These are phyloP conservation scores for Neurospora discreta DNA, from an alignment of 495 filamentous ascomycete genomes.

Conservation along the genomic window DNA sequence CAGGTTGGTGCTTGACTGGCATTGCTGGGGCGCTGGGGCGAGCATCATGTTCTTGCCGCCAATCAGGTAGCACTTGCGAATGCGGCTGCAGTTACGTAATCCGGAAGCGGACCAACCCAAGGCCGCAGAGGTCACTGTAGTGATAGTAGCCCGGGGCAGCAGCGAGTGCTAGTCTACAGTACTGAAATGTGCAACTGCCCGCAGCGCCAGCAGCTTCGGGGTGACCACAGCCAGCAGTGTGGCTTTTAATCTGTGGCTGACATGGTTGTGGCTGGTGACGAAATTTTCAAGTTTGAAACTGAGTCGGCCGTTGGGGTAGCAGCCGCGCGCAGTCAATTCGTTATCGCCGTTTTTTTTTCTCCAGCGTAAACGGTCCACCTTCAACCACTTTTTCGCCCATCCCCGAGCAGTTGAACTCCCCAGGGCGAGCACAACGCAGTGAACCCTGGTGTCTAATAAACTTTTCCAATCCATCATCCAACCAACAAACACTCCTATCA, in stretches of 20 bases:
- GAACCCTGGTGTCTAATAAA: constrained; percentile 18
- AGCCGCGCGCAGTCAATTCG: neutral
- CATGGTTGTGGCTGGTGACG: neutral
- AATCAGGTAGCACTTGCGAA: neutral
- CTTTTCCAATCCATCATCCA: neutral
- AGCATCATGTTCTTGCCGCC: constrained; percentile 6
- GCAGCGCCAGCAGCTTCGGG: neutral
- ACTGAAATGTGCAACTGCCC: neutral
- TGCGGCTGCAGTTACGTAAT: constrained; percentile 17
- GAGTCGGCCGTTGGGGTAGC: neutral
- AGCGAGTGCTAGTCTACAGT: too few species aligned
- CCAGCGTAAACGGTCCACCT: neutral
- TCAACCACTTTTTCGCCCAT: constrained; percentile 1
- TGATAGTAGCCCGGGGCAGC: neutral
- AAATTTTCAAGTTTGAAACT: neutral
- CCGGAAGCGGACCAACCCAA: constrained; percentile 10
- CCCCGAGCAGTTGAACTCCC: neutral
- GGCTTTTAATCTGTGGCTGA: neutral
- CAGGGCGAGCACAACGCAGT: constrained; percentile 23
- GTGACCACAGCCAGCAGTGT: neutral
- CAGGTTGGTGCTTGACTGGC: constrained; percentile 28
- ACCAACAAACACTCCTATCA: constrained; percentile 8
- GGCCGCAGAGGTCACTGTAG: neutral
- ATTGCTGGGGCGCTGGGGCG: constrained; percentile 18
- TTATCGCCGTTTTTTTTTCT: neutral